Conservation (phyloP, 1,284 basidiomycete species). For the Pascua sp. region DNA sequence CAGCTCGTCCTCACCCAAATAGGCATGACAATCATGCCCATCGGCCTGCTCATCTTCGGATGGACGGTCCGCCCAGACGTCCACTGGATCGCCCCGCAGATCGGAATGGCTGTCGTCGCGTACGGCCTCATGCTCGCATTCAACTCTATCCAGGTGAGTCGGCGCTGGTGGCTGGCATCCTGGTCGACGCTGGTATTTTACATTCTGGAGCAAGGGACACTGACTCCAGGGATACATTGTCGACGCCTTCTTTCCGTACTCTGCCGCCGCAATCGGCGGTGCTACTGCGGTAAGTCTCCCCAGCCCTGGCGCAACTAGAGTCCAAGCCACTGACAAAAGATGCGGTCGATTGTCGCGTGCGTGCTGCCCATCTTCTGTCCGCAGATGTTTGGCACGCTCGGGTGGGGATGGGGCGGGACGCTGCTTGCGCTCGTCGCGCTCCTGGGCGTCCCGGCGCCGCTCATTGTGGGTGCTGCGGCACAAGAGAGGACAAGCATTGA, state of each 20-base stretch:
- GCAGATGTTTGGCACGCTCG: slow-evolving; percentile 49
- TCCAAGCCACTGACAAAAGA: slow-evolving; percentile 13
- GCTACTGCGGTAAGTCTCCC: slow-evolving; percentile 42
- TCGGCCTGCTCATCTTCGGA: slow-evolving; percentile 48
- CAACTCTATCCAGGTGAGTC: slow-evolving; percentile 45
- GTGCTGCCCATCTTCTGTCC: slow-evolving; percentile 50
- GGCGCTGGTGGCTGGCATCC: neutral
- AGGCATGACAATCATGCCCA: slow-evolving; percentile 52
- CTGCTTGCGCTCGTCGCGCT: slow-evolving; percentile 48
- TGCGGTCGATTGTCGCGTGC: slow-evolving; percentile 46
- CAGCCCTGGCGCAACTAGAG: neutral
- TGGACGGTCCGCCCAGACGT: slow-evolving; percentile 46
- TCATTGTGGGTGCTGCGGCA: slow-evolving; percentile 30
- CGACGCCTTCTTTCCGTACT: slow-evolving; percentile 53
- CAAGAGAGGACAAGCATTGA: slow-evolving; percentile 5
- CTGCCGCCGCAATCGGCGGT: slow-evolving; percentile 50
- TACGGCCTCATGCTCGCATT: slow-evolving; percentile 49
- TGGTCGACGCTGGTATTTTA: too few relatives aligned
- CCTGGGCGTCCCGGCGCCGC: slow-evolving; percentile 49
- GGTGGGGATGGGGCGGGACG: slow-evolving; percentile 51
- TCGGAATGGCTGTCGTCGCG: slow-evolving; percentile 39
- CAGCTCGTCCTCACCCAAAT: slow-evolving; percentile 49
- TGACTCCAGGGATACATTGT: slow-evolving; percentile 44
- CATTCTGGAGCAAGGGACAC: too few relatives aligned
- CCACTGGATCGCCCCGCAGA: slow-evolving; percentile 48